phyloP scores from a whole-genome alignment of 805 yeast genomes.

The Candida adriatica region DNA sequence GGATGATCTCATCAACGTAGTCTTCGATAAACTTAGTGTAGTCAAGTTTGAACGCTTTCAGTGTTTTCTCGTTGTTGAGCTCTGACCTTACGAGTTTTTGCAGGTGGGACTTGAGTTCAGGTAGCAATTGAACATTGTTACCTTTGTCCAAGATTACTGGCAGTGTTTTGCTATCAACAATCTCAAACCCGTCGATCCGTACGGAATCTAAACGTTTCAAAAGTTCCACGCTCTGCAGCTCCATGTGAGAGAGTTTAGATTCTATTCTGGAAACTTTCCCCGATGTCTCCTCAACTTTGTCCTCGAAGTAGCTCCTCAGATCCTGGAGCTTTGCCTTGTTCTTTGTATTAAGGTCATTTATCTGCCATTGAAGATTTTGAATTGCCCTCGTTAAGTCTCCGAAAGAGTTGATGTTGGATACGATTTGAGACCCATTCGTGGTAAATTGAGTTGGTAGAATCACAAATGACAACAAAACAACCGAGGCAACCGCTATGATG shows the following conservation, averaged over 20 bases:
- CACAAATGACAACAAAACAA: no score
- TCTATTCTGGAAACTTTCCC: constrained; percentile 9
- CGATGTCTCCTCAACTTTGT: constrained; percentile 13
- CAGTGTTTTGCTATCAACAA: constrained; percentile 4
- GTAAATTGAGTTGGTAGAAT: no score
- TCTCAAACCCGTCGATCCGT: constrained; percentile 6
- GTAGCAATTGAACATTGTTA: constrained; percentile 16
- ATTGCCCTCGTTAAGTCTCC: constrained; percentile 18
- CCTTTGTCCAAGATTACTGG: constrained; percentile 16
- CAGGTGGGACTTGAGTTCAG: constrained; percentile 18
- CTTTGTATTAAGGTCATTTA: constrained; percentile 18
- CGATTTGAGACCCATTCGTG: constrained; percentile 4
- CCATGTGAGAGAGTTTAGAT: constrained; percentile 2
- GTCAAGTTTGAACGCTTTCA: constrained; percentile 10
- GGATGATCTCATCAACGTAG: constrained; percentile 13
- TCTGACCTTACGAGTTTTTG: constrained; percentile 7
- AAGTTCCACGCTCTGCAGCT: constrained; percentile 7
- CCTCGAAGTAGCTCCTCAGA: constrained; percentile 15
- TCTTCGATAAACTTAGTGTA: constrained; percentile 12
- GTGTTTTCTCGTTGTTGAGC: constrained; percentile 2
- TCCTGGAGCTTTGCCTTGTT: constrained; percentile 16
- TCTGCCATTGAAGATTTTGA: constrained; percentile 19
- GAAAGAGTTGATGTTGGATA: constrained; percentile 11
- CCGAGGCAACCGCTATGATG: no score
- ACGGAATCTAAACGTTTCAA: constrained; percentile 8